phyloP scores from a whole-genome alignment of 2,329 filamentous ascomycete genomes.

The Fusarium sp. region DNA sequence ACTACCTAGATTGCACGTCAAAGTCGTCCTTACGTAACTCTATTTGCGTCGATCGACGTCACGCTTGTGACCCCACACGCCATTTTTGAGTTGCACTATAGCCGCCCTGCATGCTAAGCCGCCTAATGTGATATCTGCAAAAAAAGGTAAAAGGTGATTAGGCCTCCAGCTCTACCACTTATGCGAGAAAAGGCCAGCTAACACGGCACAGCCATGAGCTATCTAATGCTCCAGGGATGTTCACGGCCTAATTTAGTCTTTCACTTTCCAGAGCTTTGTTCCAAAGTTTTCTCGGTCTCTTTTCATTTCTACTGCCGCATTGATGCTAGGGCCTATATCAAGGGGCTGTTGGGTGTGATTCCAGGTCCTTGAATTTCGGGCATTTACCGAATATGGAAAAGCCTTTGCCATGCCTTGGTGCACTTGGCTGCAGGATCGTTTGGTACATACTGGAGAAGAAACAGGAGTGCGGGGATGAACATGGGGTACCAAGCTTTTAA shows the following conservation, averaged over 20 bases:
- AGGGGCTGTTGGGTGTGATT: neutral
- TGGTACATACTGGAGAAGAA: neutral
- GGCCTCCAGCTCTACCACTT: neutral
- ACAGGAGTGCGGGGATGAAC: neutral
- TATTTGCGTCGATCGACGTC: too few relatives aligned
- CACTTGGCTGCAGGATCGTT: neutral
- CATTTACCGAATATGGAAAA: constrained; percentile 2
- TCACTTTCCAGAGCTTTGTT: neutral
- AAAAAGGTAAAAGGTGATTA: neutral
- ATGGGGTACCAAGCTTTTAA: constrained; percentile 1
- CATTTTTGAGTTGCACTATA: neutral
- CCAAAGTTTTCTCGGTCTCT: neutral
- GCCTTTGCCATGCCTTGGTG: neutral
- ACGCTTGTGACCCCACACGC: too few relatives aligned
- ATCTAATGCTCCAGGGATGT: neutral
- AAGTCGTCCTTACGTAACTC: too few relatives aligned
- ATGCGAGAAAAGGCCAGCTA: too few relatives aligned
- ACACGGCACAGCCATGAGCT: neutral
- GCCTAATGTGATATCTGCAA: neutral
- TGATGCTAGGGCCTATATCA: neutral
- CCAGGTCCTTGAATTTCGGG: constrained; percentile 1
- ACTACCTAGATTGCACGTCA: neutral
- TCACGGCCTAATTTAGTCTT: neutral
- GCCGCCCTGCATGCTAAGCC: neutral
- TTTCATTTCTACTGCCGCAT: neutral